Base-by-base conservation (phyloP, 2,329 filamentous ascomycete genomes). In the Fusarium musae region DNA sequence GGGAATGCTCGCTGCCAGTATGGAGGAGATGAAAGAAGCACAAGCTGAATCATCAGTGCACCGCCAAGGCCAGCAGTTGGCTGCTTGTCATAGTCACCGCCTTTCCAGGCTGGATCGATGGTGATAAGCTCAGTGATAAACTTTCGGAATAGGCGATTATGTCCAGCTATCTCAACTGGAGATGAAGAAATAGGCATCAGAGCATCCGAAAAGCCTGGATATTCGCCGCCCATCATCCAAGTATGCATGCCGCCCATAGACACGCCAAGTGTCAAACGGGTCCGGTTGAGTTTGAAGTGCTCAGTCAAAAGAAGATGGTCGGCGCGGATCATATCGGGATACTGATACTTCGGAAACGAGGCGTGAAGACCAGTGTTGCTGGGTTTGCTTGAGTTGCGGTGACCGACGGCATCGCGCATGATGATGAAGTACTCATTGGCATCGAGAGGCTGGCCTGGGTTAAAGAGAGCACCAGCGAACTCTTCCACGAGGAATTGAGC, bases 241-340 rank as follows among this genome's bases (percentile, higher is more conserved):
- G 52, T 70, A 1, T 73, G 70, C 70, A 70, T 73, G 2, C 70
- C 70, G 2, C 70, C 70, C 61, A 73, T 73, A 0, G 70, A 73
- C 0, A 73, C 70, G 2, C 70, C 70, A 26, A 73, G 57, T 0
- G 59, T 47, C 10, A 73, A 6, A 1, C 70, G 30, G 0, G 66
- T 73, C 2, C 59, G 53, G 1, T 73, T 66, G 0, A 73, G 50
- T 8, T 52, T 52, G 9, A 73, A 73, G 15, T 73, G 57, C 2
- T 73, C 57, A 4, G 70, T 60, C 0, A 73, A 15, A 0, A 70
- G 57, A 0, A 6, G 2, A 19, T 63, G 66, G 5, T 73, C 70
- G 0, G 66, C 70, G 0, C 66, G 70, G 12, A 67, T 43, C 39
- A 73, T 73, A 2, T 73, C 66, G 0, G 57, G 40, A 28, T 73